These are phyloP conservation scores for Trifolium fragiferum DNA, from an alignment of 306 rosid genomes.

Conservation along the genomic window DNA sequence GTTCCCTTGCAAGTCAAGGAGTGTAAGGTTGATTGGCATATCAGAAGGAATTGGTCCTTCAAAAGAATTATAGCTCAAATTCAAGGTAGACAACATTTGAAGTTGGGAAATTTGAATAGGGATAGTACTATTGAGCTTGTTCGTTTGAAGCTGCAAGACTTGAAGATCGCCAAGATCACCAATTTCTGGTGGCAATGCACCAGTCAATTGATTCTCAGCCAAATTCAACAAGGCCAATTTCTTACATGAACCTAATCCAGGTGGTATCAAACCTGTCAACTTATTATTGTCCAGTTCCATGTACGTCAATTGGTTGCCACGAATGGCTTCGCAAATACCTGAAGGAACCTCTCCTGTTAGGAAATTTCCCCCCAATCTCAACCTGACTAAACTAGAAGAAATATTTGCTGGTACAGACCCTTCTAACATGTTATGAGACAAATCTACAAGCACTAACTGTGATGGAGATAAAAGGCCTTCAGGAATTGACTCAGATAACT, in stretches of 20 bases:
- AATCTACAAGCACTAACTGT: slow-evolving; percentile 58
- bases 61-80: slow-evolving; percentile 74
- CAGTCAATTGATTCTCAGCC: slow-evolving; percentile 59
- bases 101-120: slow-evolving; percentile 53
- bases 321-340: background rate
- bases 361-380: slow-evolving; percentile 70
- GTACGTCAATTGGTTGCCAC: slow-evolving; percentile 45
- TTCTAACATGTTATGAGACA: slow-evolving; percentile 52
- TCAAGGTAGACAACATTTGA: slow-evolving; percentile 44
- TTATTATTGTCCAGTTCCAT: slow-evolving; percentile 69
- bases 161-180: slow-evolving; percentile 62
- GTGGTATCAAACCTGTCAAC: slow-evolving; percentile 58
- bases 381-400: slow-evolving; percentile 57
- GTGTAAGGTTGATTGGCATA: slow-evolving; percentile 43
- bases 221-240: slow-evolving; percentile 68
- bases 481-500: slow-evolving; percentile 54
- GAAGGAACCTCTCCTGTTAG: slow-evolving; percentile 57
- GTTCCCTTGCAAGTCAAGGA: slow-evolving; percentile 63
- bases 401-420: slow-evolving; percentile 59
- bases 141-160: slow-evolving; percentile 66
- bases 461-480: slow-evolving; percentile 52
- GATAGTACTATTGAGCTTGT: slow-evolving; percentile 60
- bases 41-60: slow-evolving; percentile 63
- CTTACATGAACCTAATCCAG: slow-evolving; percentile 51
- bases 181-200: slow-evolving; percentile 56